These are phyloP conservation scores for Boletus sp. DNA, from an alignment of 768 basidiomycete genomes.

Conservation along the genomic window DNA sequence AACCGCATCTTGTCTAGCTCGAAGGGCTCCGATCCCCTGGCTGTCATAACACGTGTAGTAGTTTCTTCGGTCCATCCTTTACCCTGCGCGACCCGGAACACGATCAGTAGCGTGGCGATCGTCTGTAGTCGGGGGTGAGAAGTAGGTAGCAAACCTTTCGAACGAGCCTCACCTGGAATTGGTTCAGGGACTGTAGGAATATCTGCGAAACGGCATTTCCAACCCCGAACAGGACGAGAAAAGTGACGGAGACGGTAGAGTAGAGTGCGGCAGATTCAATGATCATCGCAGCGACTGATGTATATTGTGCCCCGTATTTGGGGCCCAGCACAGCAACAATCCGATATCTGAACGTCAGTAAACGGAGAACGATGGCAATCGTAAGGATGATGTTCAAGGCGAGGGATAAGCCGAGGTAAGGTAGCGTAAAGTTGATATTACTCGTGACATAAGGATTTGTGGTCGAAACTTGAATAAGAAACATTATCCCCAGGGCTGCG, in stretches of 20 bases:
- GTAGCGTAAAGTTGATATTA: conserved; percentile 11
- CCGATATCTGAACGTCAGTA: conserved; percentile 22
- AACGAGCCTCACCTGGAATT: conserved; percentile 23
- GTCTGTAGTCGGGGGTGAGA: neutral
- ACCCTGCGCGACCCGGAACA: conserved; percentile 9
- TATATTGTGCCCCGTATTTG: conserved; percentile 25
- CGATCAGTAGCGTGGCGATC: conserved; percentile 5
- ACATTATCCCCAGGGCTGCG: conserved; percentile 5
- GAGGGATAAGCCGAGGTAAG: conserved; percentile 29
- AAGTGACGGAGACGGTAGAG: conserved; percentile 24
- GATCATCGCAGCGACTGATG: conserved; percentile 33
- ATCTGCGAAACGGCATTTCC: conserved; percentile 25
- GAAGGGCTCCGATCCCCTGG: neutral
- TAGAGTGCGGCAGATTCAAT: conserved; percentile 36
- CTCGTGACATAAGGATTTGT: conserved; percentile 9
- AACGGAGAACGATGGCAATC: conserved; percentile 28
- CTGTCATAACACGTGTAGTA: conserved; percentile 1
- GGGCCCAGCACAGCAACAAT: conserved; percentile 18
- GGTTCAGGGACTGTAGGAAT: conserved; percentile 28
- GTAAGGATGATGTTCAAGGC: conserved; percentile 34
- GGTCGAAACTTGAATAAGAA: conserved; percentile 12
- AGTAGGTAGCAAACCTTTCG: too few relatives aligned
- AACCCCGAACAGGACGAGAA: conserved; percentile 28
- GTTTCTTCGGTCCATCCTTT: conserved; percentile 7
- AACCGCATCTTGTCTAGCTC: neutral